Percentiles rank a stretch among this genome's conserved stretches.
Conservation (phyloP, 2,329 filamentous ascomycete genomes). For the Pestalotiopsis sp. region DNA sequence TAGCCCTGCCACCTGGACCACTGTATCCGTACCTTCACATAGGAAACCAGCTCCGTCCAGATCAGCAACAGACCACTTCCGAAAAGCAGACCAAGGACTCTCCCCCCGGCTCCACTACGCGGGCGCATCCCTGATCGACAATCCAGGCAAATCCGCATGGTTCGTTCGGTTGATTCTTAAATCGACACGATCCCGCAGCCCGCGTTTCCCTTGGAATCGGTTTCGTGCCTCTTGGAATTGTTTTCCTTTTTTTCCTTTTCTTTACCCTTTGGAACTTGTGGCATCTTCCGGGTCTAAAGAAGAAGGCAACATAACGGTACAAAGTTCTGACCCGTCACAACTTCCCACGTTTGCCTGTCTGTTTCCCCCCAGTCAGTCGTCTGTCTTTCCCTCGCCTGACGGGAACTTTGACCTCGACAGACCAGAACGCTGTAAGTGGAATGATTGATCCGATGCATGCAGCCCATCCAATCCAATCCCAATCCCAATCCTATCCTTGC, state of each 20-base stretch:
- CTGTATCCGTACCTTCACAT: neutral
- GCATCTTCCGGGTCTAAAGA: neutral
- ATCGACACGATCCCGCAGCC: neutral
- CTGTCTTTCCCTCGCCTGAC: neutral
- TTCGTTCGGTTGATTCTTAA: constrained; percentile 4
- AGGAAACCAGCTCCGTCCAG: neutral
- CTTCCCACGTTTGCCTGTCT: neutral
- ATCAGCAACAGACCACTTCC: neutral
- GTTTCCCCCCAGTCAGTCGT: neutral
- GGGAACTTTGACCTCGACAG: neutral
- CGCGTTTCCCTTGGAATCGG: neutral
- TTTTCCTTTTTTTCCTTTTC: neutral
- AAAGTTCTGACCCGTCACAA: neutral
- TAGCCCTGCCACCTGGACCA: neutral
- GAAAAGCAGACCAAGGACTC: neutral
- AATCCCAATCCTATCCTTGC: no score
- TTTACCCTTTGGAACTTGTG: neutral
- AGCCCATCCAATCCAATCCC: neutral
- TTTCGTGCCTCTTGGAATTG: neutral
- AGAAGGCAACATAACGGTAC: neutral
- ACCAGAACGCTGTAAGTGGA: neutral
- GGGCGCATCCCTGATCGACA: constrained; percentile 9
- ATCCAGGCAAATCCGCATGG: neutral
- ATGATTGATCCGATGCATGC: neutral
- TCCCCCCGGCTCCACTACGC: neutral